phyloP scores from a whole-genome alignment of 2,329 filamentous ascomycete species.

The Aspergillus sp. region DNA sequence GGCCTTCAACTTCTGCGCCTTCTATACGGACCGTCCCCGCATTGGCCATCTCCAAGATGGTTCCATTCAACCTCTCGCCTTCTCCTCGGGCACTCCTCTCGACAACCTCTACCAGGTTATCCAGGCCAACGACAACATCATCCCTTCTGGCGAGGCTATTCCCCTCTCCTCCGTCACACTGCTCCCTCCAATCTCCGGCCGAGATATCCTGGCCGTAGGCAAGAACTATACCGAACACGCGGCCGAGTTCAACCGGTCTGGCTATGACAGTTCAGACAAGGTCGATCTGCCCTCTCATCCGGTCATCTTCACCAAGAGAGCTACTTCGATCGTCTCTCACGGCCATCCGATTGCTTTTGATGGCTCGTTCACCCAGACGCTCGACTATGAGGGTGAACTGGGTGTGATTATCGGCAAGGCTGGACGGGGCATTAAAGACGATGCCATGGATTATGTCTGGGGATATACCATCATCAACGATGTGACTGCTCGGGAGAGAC shows the following conservation, averaged over 20 bases:
- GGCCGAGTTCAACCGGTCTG: slow-evolving; percentile 53
- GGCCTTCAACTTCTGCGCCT: no score
- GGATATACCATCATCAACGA: slow-evolving; percentile 55
- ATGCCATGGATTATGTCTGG: slow-evolving; percentile 51
- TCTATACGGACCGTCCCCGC: background rate
- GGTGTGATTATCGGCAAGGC: slow-evolving; percentile 52
- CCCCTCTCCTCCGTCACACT: slow-evolving; percentile 35
- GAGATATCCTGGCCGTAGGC: slow-evolving; percentile 53
- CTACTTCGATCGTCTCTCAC: slow-evolving; percentile 49
- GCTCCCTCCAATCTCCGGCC: slow-evolving; percentile 43
- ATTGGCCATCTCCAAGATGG: background rate
- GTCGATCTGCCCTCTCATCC: slow-evolving; percentile 49
- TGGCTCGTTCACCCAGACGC: slow-evolving; percentile 43
- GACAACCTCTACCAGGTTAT: slow-evolving; percentile 50
- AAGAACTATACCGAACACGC: slow-evolving; percentile 57
- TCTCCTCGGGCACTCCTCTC: slow-evolving; percentile 15
- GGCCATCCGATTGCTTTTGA: slow-evolving; percentile 46
- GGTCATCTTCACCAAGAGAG: slow-evolving; percentile 54
- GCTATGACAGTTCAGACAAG: slow-evolving; percentile 54
- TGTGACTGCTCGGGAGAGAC: slow-evolving; percentile 50
- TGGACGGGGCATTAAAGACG: slow-evolving; percentile 38
- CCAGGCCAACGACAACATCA: slow-evolving; percentile 37
- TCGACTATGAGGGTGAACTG: slow-evolving; percentile 56
- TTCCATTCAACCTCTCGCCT: background rate
- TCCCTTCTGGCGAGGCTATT: slow-evolving; percentile 27